phyloP scores from a whole-genome alignment of 2,329 filamentous ascomycete species.

The Penicillium sp. region DNA sequence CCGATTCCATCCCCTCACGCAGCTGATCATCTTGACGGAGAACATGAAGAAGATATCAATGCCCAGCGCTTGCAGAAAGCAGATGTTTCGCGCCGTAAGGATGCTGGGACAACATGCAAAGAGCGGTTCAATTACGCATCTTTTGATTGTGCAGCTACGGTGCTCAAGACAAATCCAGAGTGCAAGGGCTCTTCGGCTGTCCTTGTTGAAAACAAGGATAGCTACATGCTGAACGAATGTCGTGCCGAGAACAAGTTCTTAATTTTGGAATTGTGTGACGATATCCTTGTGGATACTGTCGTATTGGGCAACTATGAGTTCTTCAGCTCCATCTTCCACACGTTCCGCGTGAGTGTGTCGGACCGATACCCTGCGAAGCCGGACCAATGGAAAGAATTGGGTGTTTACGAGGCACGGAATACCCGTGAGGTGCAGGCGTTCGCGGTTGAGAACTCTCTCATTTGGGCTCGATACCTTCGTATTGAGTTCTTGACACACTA shows the following conservation, averaged over 20 bases:
- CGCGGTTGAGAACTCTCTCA: conserved; percentile 87
- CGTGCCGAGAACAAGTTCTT: conserved; percentile 85
- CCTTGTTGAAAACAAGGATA: conserved; percentile 94
- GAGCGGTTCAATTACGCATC: conserved; percentile 97
- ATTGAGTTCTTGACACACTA: conserved; percentile 93
- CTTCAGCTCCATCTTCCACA: conserved; percentile 94
- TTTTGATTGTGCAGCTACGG: conserved; percentile 91
- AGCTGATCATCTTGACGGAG: conserved; percentile 1
- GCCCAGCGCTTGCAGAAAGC: conserved; percentile 50
- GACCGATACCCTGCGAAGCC: conserved; percentile 91
- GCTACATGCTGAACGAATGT: conserved; percentile 96
- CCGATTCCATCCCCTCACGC: conserved; percentile 26
- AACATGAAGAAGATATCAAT: conserved; percentile 23
- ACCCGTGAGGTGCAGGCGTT: conserved; percentile 93
- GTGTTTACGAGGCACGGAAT: conserved; percentile 87
- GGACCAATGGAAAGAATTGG: conserved; percentile 88
- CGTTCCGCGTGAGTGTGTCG: conserved; percentile 87
- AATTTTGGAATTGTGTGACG: conserved; percentile 88
- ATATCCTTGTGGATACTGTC: conserved; percentile 84
- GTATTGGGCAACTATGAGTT: conserved; percentile 99
- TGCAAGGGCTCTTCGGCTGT: conserved; percentile 87
- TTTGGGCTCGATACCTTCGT: conserved; percentile 90
- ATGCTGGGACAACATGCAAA: conserved; percentile 96
- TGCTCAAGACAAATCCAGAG: conserved; percentile 83
- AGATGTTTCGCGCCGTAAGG: conserved; percentile 72